Evolutionary conservation across 371 early-diverging fungal species (phyloP).

Genomic region (Apophysomyces elegans): DNA sequence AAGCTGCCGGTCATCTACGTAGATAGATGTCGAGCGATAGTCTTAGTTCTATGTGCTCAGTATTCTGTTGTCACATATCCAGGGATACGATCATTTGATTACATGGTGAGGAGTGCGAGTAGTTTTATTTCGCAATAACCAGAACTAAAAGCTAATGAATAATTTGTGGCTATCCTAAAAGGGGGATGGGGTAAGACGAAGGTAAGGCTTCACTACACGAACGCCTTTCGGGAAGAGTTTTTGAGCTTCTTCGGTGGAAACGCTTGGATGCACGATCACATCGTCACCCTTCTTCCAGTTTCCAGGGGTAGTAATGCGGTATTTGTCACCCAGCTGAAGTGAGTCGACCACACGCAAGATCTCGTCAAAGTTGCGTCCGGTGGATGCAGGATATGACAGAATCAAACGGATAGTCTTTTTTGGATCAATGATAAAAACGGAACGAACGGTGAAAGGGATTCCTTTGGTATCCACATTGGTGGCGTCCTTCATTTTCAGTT

Average conservation of each 20-base stretch:
- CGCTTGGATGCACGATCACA: constrained; percentile 89
- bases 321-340: constrained; percentile 85
- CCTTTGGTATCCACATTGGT: constrained; percentile 89
- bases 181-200: constrained; percentile 72
- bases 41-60: no score
- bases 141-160: not conserved
- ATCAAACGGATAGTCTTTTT: constrained; percentile 88
- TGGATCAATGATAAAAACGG: constrained; percentile 95
- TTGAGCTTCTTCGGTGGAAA: constrained; percentile 82
- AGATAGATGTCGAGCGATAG: no score
- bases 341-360: constrained; percentile 92
- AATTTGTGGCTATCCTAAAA: constrained; percentile 30
- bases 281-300: constrained; percentile 90
- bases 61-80: no score
- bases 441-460: constrained; percentile 93
- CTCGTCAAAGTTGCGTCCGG: constrained; percentile 96
- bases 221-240: constrained; percentile 81
- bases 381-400: constrained; percentile 89
- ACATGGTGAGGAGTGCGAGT: no score
- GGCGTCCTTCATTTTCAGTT: constrained; percentile 68
- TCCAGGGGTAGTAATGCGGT: constrained; percentile 92
- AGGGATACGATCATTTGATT: no score
- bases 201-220: constrained; percentile 83
- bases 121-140: no score
- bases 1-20: no score